Evolutionary conservation across 106 monocot species (phyloP), one percentile per base, ranked within the genome.

Genomic region (Ottelia alismoides): DNA sequence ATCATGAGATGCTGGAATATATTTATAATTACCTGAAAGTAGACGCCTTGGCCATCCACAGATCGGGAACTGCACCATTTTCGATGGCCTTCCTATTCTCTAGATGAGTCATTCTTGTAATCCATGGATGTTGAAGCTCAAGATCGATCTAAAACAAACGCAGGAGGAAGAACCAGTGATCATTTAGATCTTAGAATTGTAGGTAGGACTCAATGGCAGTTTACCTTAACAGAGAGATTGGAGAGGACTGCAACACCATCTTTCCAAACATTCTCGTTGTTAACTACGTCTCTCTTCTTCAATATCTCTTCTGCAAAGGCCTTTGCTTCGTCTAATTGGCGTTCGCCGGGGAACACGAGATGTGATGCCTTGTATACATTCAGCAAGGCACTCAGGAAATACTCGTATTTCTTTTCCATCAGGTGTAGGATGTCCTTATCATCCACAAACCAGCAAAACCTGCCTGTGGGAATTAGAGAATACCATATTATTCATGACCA

Each of bases 361-460:
- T 75, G 55, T 48, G 69, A 28, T 47, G 75, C 69, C 49, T 32
- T 75, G 12, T 69, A 54, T 2, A 75, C 20, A 11, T 52, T 64
- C n/a, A 32, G 19, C 53, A 73, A 55, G 28, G 61, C 32, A 1
- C 28, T 60, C 27, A 61, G 14, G 23, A 55, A 73, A 18, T 44
- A 25, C 0, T 7, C 49, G 49, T 55, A 56, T 27, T 73, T 67
- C 21, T 61, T 47, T 61, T 61, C 32, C 7, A 73, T 73, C 20
- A 54, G 19, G 12, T 11, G 21, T n/a, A 67, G 14, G n/a, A 61
- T 35, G 1, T 67, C 35, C 6, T 55, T 4, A 9, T 73, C 61
- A 5, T 49, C 9, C 25, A 67, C 9, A 49, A 66, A 62, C 73
- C 66, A 55, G 20, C 73, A 73, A 29, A 73, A 40, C 25, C 55